Percentiles rank a stretch among this genome's conserved stretches.
Conservation (phyloP, 1,284 basidiomycete species). For the Moniliophthora roreri region DNA sequence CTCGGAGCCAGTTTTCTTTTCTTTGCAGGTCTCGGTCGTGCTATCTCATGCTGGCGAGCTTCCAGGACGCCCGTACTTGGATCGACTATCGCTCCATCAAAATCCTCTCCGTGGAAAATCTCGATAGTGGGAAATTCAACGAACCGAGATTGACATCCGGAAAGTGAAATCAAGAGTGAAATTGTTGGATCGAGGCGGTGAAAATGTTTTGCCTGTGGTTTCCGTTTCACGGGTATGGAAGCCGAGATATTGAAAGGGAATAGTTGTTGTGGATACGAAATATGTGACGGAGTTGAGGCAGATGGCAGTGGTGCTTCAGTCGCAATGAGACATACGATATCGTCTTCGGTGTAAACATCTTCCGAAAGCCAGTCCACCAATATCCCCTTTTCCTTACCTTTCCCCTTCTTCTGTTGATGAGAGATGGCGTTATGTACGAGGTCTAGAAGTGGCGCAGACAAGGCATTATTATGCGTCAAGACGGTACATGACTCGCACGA, state of each 20-base stretch:
- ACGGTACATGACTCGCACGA: constrained; percentile 33
- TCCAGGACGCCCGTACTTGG: neutral
- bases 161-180: constrained; percentile 49
- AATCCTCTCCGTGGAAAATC: constrained; percentile 57
- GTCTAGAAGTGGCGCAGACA: constrained; percentile 48
- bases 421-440: constrained; percentile 30
- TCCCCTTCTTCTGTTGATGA: constrained; percentile 1
- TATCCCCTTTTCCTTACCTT: constrained; percentile 6
- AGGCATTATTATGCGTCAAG: constrained; percentile 61
- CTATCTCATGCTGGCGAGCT: constrained; percentile 35
- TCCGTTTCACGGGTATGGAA: constrained; percentile 33
- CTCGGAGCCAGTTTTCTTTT: constrained; percentile 48
- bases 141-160: constrained; percentile 63
- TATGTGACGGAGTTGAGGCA: too few relatives aligned
- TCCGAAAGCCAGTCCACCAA: neutral
- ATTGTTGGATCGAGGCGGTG: constrained; percentile 54
- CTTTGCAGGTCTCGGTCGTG: constrained; percentile 31
- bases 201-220: constrained; percentile 34
- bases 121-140: constrained; percentile 83
- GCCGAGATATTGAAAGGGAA: neutral
- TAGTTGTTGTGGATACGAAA: neutral
- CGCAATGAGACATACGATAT: neutral
- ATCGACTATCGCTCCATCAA: constrained; percentile 57
- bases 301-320: constrained; percentile 5
- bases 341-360: neutral